These are phyloP conservation scores for Karstenula rhodostoma DNA, from an alignment of 2,329 filamentous ascomycete genomes.

Conservation along the genomic window DNA sequence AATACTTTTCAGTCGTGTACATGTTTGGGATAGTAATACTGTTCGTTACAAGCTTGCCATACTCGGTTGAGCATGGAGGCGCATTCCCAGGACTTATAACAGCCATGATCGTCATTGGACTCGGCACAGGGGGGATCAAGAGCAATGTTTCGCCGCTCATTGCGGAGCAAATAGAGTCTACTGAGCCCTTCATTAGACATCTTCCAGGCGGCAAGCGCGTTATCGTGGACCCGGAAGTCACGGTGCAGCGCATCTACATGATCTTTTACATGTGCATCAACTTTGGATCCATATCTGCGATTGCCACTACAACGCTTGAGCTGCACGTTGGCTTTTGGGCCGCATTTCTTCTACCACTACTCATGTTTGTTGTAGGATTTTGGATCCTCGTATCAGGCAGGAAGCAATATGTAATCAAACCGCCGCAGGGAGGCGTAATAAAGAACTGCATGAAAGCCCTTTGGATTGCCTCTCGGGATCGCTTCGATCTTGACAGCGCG, in stretches of 20 bases:
- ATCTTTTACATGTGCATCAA: slow-evolving; percentile 79
- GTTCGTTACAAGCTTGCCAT: slow-evolving; percentile 69
- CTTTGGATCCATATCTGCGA: slow-evolving; percentile 71
- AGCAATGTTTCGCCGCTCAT: slow-evolving; percentile 70
- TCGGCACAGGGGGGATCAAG: slow-evolving; percentile 84
- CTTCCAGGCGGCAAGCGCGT: slow-evolving; percentile 51
- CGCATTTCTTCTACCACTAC: slow-evolving; percentile 69
- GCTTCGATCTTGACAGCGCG: slow-evolving; percentile 65
- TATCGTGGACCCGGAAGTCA: slow-evolving; percentile 56
- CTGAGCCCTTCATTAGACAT: slow-evolving; percentile 51
- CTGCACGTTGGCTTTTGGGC: slow-evolving; percentile 74
- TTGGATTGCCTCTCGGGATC: slow-evolving; percentile 62
- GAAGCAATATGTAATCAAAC: slow-evolving; percentile 47
- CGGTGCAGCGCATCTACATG: slow-evolving; percentile 60
- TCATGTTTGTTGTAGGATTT: slow-evolving; percentile 71
- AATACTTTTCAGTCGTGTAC: slow-evolving; percentile 69
- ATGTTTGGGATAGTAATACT: slow-evolving; percentile 73
- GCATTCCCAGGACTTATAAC: slow-evolving; percentile 71
- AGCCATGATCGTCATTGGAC: slow-evolving; percentile 72
- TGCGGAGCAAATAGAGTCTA: slow-evolving; percentile 57
- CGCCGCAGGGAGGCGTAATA: slow-evolving; percentile 49
- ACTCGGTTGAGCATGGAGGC: slow-evolving; percentile 66
- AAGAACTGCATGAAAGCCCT: slow-evolving; percentile 64
- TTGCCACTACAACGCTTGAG: slow-evolving; percentile 76
- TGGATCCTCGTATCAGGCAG: slow-evolving; percentile 54